Conservation (phyloP, 192 early-diverging fungal genomes). For the Anaeromyces robustus region DNA sequence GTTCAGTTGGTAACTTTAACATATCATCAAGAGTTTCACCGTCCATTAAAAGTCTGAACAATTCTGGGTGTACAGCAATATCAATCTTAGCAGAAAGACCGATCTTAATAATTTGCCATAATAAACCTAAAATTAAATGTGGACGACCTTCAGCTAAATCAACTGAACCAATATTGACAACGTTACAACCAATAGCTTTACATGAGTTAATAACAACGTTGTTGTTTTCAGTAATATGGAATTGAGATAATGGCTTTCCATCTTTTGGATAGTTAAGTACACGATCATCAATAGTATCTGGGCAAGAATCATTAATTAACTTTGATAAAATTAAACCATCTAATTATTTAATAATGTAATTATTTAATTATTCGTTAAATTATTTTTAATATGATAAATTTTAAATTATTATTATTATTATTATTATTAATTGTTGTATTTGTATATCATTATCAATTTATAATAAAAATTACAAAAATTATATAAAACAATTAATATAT, state of each 20-base stretch:
- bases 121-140: conserved; percentile 89
- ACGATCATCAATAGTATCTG: conserved; percentile 97
- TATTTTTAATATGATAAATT: too few relatives aligned
- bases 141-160: conserved; percentile 94
- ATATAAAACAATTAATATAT: conserved; percentile 9
- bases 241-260: conserved; percentile 74
- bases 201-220: conserved; percentile 98
- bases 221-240: conserved; percentile 98
- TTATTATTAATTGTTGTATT: too few relatives aligned
- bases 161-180: conserved; percentile 94
- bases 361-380: too few relatives aligned
- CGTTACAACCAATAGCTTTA: conserved; percentile 95
- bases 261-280: conserved; percentile 52
- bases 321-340: conserved; percentile 90
- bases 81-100: conserved; percentile 61
- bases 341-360: too few relatives aligned
- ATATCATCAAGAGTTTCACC: conserved; percentile 11
- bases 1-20: conserved; percentile 21
- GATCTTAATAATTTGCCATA: conserved; percentile 99
- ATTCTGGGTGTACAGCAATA: conserved; percentile 11
- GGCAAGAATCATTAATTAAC: conserved; percentile 93
- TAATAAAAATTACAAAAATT: too few relatives aligned
- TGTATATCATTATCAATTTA: too few relatives aligned
- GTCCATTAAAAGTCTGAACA: conserved; percentile 12
- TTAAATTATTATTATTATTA: too few relatives aligned